phyloP scores from a whole-genome alignment of 148 eudicot genomes.

The Rhododendron simsii region DNA sequence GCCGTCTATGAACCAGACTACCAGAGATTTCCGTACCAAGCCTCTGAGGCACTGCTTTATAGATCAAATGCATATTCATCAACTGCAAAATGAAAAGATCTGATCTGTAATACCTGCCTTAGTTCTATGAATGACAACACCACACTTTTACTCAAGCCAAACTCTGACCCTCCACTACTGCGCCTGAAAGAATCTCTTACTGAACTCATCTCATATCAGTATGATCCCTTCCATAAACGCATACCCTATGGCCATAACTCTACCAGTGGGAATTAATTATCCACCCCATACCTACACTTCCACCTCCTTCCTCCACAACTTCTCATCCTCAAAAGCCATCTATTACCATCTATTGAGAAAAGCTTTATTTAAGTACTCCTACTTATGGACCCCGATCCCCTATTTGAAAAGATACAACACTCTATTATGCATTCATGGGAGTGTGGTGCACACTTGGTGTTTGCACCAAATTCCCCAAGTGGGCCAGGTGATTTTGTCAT shows the following conservation, averaged over 20 bases:
- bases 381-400: neutral
- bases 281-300: neutral
- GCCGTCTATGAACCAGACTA: neutral
- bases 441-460: neutral
- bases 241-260: neutral
- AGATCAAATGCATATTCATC: neutral
- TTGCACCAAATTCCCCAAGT: neutral
- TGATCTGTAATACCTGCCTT: neutral
- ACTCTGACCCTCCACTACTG: neutral
- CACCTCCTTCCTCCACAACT: neutral
- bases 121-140: neutral
- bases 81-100: neutral
- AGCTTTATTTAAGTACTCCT: neutral
- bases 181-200: too few species aligned
- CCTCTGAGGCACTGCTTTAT: neutral
- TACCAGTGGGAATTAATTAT: neutral
- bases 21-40: neutral
- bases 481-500: neutral
- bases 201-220: neutral
- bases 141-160: neutral
- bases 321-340: neutral
- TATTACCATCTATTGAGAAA: neutral
- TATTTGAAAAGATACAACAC: neutral
- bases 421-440: neutral
- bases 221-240: neutral